Conservation (phyloP, 352 stramenopile species). For the Chrysophaeum taylorii region DNA sequence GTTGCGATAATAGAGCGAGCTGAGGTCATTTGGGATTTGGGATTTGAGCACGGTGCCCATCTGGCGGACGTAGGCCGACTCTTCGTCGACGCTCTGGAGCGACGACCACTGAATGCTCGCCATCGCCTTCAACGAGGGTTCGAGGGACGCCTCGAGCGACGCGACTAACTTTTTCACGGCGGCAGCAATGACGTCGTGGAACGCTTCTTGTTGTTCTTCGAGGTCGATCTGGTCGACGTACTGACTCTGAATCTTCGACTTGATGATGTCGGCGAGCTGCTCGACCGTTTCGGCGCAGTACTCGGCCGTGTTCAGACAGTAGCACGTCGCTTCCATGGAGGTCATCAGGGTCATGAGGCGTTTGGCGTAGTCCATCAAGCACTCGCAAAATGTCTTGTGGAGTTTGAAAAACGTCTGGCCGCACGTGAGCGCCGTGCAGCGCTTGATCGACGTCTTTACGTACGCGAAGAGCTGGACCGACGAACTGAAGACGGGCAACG, state of each 20-base stretch:
- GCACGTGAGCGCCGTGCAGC: conserved; percentile 88
- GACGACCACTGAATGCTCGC: conserved; percentile 78
- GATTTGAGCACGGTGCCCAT: conserved; percentile 79
- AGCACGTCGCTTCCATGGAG: conserved; percentile 77
- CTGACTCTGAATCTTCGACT: conserved; percentile 78
- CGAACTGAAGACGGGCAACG: conserved; percentile 86
- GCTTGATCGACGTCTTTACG: conserved; percentile 94
- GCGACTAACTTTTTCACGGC: conserved; percentile 86
- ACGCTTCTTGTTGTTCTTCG: conserved; percentile 78
- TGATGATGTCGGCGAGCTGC: conserved; percentile 93
- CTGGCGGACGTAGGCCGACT: conserved; percentile 80
- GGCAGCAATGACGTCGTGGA: conserved; percentile 83
- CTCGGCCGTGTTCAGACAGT: conserved; percentile 95
- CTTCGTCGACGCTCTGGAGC: conserved; percentile 86
- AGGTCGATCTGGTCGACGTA: conserved; percentile 85
- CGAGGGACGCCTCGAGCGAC: conserved; percentile 74
- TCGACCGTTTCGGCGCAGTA: conserved; percentile 94
- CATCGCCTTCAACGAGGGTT: conserved; percentile 75
- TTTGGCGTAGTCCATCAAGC: conserved; percentile 50
- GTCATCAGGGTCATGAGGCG: conserved; percentile 25
- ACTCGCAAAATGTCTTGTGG: conserved; percentile 80
- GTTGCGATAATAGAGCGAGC: conserved; percentile 85
- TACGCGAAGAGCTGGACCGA: conserved; percentile 96
- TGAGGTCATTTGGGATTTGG: conserved; percentile 80
- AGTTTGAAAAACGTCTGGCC: conserved; percentile 94